Percentiles rank a stretch among this genome's conserved stretches.
Conservation (phyloP, 345 rosid genomes). For the Anacardium occidentale region DNA sequence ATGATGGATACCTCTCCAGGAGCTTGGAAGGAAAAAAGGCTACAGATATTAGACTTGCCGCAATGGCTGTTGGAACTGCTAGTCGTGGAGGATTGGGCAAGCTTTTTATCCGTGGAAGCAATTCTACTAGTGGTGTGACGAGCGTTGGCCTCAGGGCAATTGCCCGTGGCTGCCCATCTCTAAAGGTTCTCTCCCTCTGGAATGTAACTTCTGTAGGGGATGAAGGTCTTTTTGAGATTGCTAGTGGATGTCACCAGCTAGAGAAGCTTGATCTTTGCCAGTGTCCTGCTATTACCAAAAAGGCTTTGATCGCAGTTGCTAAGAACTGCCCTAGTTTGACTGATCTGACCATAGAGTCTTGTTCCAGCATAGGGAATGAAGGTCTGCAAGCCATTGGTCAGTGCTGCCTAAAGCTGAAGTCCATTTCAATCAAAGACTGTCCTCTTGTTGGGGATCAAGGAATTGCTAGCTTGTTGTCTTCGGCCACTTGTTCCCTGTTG, state of each 20-base stretch:
- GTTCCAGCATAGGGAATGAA: slow-evolving; percentile 73
- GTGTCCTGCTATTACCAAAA: slow-evolving; percentile 63
- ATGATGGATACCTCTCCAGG: slow-evolving; percentile 69
- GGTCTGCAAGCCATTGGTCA: slow-evolving; percentile 66
- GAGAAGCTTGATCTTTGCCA: slow-evolving; percentile 78
- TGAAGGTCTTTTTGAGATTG: slow-evolving; percentile 70
- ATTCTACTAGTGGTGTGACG: slow-evolving; percentile 53
- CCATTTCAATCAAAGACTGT: slow-evolving; percentile 70
- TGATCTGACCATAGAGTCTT: slow-evolving; percentile 70
- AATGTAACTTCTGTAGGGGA: slow-evolving; percentile 63
- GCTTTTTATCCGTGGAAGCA: slow-evolving; percentile 57
- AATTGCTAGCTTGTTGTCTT: slow-evolving; percentile 55
- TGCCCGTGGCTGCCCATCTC: slow-evolving; percentile 74
- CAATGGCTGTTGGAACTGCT: slow-evolving; percentile 86
- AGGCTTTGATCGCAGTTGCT: slow-evolving; percentile 63
- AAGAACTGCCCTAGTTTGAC: slow-evolving; percentile 68
- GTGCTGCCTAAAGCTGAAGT: slow-evolving; percentile 62
- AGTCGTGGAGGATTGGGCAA: slow-evolving; percentile 82
- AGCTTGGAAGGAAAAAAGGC: slow-evolving; percentile 88
- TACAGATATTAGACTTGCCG: slow-evolving; percentile 80
- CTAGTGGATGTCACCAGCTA: slow-evolving; percentile 63
- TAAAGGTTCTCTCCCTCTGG: slow-evolving; percentile 75
- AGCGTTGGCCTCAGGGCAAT: slow-evolving; percentile 68
- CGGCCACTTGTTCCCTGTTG: slow-evolving; percentile 42
- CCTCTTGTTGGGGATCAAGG: slow-evolving; percentile 89